Evolutionary conservation across 768 basidiomycete genomes (phyloP).

Genomic region (Rhodocollybia butyracea): DNA sequence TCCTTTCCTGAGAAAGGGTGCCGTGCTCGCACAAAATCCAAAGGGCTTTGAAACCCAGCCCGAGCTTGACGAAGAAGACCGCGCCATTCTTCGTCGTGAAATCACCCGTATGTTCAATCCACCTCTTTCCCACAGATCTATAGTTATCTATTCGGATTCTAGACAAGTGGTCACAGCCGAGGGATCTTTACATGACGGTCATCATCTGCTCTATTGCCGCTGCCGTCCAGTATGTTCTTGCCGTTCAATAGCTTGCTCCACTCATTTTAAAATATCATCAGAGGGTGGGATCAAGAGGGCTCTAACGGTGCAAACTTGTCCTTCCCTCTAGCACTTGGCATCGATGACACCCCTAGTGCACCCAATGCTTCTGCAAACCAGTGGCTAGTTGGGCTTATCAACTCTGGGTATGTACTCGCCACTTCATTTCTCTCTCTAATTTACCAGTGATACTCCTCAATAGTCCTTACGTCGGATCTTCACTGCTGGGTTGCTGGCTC

Average conservation of each 20-base stretch:
- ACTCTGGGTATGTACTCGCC: constrained; percentile 44
- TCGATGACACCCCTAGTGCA: constrained; percentile 26
- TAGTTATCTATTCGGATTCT: constrained; percentile 1
- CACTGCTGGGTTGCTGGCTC: constrained; percentile 44
- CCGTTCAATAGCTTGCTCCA: neutral
- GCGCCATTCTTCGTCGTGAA: constrained; percentile 19
- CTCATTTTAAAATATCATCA: neutral
- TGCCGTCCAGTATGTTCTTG: constrained; percentile 39
- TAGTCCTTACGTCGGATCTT: constrained; percentile 42
- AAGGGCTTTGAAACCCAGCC: constrained; percentile 22
- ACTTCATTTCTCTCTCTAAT: neutral
- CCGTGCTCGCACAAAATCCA: constrained; percentile 52
- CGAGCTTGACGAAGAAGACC: constrained; percentile 23
- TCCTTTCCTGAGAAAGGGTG: constrained; percentile 43
- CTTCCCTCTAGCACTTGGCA: constrained; percentile 50
- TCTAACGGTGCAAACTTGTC: constrained; percentile 63
- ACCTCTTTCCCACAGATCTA: constrained; percentile 11
- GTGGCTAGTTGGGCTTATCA: constrained; percentile 78
- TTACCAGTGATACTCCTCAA: constrained; percentile 16
- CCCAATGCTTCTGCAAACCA: constrained; percentile 43
- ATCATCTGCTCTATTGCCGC: constrained; percentile 54
- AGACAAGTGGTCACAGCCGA: constrained; percentile 21
- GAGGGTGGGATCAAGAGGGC: constrained; percentile 63
- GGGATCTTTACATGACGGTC: constrained; percentile 31
- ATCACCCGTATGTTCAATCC: constrained; percentile 19